Conservation (phyloP, 331 rosid species). For the Telfairia occidentalis region DNA sequence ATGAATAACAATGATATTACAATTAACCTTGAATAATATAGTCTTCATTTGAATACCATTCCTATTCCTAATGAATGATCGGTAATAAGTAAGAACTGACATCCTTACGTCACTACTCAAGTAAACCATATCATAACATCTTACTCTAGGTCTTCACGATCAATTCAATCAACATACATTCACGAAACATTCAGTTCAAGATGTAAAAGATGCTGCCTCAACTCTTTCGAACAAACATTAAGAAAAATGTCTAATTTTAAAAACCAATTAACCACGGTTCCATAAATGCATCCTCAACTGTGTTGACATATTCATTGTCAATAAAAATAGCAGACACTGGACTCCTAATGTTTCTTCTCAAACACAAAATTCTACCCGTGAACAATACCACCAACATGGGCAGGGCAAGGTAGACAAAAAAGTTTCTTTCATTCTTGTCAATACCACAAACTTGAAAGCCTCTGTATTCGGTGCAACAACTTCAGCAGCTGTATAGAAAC, state of each 20-base stretch:
- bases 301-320: background rate
- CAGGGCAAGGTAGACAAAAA: background rate
- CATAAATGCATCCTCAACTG: background rate
- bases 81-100: background rate
- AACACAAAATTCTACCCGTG: background rate
- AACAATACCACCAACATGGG: background rate
- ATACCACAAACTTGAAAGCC: background rate
- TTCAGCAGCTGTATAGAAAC: background rate
- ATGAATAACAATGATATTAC: background rate
- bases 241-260: background rate
- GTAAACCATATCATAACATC: background rate
- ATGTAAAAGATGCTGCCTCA: background rate
- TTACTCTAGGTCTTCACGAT: background rate
- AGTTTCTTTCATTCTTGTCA: background rate
- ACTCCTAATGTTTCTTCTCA: background rate
- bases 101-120: background rate
- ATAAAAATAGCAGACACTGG: background rate
- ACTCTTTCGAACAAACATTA: background rate
- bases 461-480: background rate
- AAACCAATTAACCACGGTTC: background rate
- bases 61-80: slow-evolving; percentile 2
- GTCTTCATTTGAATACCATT: background rate
- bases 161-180: background rate
- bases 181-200: background rate
- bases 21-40: background rate